Base-by-base conservation (phyloP, 768 basidiomycete species). In the Amanita molliuscula region DNA sequence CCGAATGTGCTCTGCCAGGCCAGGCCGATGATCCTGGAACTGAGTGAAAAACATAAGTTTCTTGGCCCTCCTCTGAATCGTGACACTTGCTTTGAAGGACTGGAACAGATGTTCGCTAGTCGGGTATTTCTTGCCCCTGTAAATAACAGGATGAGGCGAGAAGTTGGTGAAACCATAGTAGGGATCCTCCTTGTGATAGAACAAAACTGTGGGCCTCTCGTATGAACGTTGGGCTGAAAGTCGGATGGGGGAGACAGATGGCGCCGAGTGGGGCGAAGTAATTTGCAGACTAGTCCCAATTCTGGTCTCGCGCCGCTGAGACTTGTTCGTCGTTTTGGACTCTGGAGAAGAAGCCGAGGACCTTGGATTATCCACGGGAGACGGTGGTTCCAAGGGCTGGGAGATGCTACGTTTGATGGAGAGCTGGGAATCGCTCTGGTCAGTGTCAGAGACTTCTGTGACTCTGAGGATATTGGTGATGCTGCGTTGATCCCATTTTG, bases 51-150 rank as follows among this genome's bases (percentile, higher is more conserved):
- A 53, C 44, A 53, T 46, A 48, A 41, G n/a, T 40, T 41, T 36
- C 20, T 28, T 28, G 41, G 11, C 20, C n/a, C 15, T 33, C 16
- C 2, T 43, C 6, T 18, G 7, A 33, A 23, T 6, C 13, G 9
- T 7, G 44, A n/a, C n/a, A 55, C 62, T 9, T 48, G 80, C 82
- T 61, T 84, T 86, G 66, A 85, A 75, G 2, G 84, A 80, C 56
- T 87, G 84, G 58, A 84, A 87, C 9, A 87, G 72, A 62, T 87
- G 85, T 59, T 86, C 85, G 58, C 82, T 82, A 0, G 84, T 88
- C 1, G 84, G 82, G 58, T 86, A 88, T 48, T 64, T 69, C 59
- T 78, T 81, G 35, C 78, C 78, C 28, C 77, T 72, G 59, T 83
- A 81, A 8, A 67, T 56, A 8, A 88, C 76, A 38, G 77, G 69